Evolutionary conservation across 2,329 filamentous ascomycete species (phyloP), one percentile per base, ranked within the genome.

Genomic region (Fusarium domesticum): DNA sequence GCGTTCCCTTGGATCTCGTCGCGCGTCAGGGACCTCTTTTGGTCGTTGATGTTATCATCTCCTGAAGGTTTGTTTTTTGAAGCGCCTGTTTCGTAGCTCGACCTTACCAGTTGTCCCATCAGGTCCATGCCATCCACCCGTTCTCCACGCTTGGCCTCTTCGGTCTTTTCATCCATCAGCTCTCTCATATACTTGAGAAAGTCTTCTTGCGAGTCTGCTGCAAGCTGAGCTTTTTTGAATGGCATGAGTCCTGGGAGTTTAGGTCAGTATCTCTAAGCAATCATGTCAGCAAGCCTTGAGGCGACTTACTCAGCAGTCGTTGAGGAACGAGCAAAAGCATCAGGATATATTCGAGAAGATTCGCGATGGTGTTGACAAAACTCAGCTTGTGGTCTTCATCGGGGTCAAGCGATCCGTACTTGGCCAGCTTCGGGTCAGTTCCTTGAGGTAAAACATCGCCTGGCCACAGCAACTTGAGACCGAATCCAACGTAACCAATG

Each of bases 1-100:
- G 85, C 81, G 59, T 90, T 90, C 39, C 85, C 85, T 19, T 87
- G 69, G 46, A 91, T 84, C 43, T 90, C 85, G 5, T 75, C 73
- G 50, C 83, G 78, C 5, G 68, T 73, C n/a, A 85, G 64, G 15
- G 65, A 63, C 11, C 65, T 69, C 6, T 60, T 50, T 47, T 63
- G 64, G 5, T 12, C 23, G 23, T 28, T 12, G 7, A 3, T 3
- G 42, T 42, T 5, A 28, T 36, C 6, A 7, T 18, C 7, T 42
- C 39, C 19, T 51, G 37, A 10, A 20, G 16, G 5, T 4, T 36
- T 38, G 39, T 15, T 38, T 23, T 47, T 28, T n/a, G 17, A 11
- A 28, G 19, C 36, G 18, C 33, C 23, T 18, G 33, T 43, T 50
- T 63, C 54, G 17, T 59, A 70, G 17, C 68, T 73, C 4, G 69